Base-by-base conservation (phyloP, 495 filamentous ascomycete species). In the Tetracladium setigerum region DNA sequence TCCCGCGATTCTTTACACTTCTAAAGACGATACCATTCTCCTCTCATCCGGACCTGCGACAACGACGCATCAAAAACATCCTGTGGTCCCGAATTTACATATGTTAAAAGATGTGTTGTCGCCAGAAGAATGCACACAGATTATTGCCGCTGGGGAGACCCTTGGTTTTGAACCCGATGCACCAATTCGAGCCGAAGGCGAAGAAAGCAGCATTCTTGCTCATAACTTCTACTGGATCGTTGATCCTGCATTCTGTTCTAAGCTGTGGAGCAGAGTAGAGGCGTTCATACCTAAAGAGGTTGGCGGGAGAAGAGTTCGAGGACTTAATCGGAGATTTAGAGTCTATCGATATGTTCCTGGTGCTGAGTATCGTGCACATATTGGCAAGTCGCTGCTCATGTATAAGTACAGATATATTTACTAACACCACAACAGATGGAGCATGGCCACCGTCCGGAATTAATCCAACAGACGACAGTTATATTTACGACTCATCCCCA, bases 161-260 rank as follows among this genome's bases (percentile, higher is more conserved):
- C 61, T 69, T 15, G 62, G 63, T 22, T 74, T 72, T 46, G 61
- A 65, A 4, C 71, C 71, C 13, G 71, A 74, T 46, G 67, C 67
- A 0, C 70, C 69, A 11, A 51, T 72, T 19, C 60, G 63, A 0
- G 62, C 63, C n/a, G 67, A 69, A 45, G 67, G 67, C 27, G 56
- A 63, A 34, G 65, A 70, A 30, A 57, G 56, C 33, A 69, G 65
- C 50, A 58, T 73, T 35, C 56, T 74, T 0, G 71, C 71, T 1
- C 71, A 74, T 53, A 74, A 74, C 49, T 70, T 74, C 41, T 74
- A 74, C 58, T 74, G 71, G 69, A 59, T 74, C 19, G 60, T 70
- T 18, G 71, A 74, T 45, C 38, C 54, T 13, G 44, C 52, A 0
- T 73, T 74, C 47, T 56, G 62, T 47, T 55, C 67, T 17, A 64